Base-by-base conservation (phyloP, 176 grass and related monocot species). In the Avena eriantha region DNA sequence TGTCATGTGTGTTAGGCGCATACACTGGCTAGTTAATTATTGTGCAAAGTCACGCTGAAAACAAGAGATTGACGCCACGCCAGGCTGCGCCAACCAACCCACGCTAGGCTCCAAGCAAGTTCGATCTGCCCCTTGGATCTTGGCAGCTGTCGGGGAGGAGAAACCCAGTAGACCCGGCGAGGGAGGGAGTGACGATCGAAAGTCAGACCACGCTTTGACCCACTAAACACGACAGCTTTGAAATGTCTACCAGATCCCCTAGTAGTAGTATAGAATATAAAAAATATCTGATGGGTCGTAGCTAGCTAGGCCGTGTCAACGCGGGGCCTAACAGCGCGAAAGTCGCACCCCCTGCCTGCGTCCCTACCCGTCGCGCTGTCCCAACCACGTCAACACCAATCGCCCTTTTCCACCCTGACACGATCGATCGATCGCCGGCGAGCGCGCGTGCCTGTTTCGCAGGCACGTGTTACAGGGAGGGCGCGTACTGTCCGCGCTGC, bases 151-250 rank as follows among this genome's bases (percentile, higher is more conserved):
- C 71, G 16, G 70, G 67, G 23, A n/a, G 43, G 19, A 39, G 66
- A 73, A 66, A 47, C 26, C 1, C 36, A 39, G 73, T 24, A 60
- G 76, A 89, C 56, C 33, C 54, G 7, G 26, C 8, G 33, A 15
- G 34, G 0, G 33, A 15, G 34, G 0, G 18, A 12, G 16, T 19
- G 22, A n/a, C 7, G 79, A 82, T 54, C 17, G 11, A 23, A 80
- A 87, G 89, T 84, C 81, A 81, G 81, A 58, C 24, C 47, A 80
- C 24, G 36, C 49, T 75, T 87, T 81, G 81, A 84, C 89, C 2
- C 23, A 22, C 5, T 0, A 76, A 22, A 43, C 70, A 41, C 39
- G 39, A 41, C 39, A 41, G 39, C 39, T 41, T 41, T 69, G 35
- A 12, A 47, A 50, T 50, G 12, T 14, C 49, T 12, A 50, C 49